A percentile compares a stretch with the other conserved stretches of the same genome.
These are phyloP conservation scores for Tetragonia tetragonoides DNA, from an alignment of 148 eudicot genomes.

Conservation along the genomic window DNA sequence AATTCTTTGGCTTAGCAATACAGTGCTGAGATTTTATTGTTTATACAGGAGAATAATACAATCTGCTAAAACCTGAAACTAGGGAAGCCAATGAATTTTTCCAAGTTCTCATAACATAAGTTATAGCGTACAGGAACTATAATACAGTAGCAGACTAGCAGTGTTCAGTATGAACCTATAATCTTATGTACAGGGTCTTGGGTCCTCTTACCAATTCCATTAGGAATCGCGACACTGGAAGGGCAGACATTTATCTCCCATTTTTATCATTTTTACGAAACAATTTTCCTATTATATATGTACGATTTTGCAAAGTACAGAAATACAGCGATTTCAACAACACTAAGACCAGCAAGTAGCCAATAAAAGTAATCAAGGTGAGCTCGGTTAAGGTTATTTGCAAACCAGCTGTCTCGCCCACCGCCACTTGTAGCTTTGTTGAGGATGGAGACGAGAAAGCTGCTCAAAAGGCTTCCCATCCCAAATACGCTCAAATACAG, in stretches of 20 bases:
- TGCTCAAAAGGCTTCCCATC: slow-evolving; percentile 61
- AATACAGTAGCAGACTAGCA: neutral
- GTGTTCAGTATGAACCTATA: neutral
- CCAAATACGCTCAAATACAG: slow-evolving; percentile 61
- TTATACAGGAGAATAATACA: too few relatives aligned
- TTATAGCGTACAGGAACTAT: neutral
- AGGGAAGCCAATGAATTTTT: too few relatives aligned
- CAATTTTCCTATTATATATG: slow-evolving; percentile 31
- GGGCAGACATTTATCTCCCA: neutral
- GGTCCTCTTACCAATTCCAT: neutral
- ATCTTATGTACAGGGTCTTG: neutral
- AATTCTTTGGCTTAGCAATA: too few relatives aligned
- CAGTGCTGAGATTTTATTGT: too few relatives aligned
- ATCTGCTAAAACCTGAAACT: too few relatives aligned
- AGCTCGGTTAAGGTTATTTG: slow-evolving; percentile 53
- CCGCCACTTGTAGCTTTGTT: slow-evolving; percentile 35
- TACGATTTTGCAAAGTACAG: slow-evolving; percentile 41
- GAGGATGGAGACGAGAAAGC: slow-evolving; percentile 56
- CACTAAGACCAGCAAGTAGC: slow-evolving; percentile 47
- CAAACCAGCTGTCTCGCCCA: slow-evolving; percentile 54
- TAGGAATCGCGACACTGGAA: too few relatives aligned
- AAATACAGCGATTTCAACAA: slow-evolving; percentile 32
- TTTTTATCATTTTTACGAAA: neutral
- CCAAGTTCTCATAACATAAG: too few relatives aligned
- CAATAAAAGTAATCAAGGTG: slow-evolving; percentile 71